Base-by-base conservation (phyloP, 1,284 basidiomycete genomes). In the Mixia osmundae region DNA sequence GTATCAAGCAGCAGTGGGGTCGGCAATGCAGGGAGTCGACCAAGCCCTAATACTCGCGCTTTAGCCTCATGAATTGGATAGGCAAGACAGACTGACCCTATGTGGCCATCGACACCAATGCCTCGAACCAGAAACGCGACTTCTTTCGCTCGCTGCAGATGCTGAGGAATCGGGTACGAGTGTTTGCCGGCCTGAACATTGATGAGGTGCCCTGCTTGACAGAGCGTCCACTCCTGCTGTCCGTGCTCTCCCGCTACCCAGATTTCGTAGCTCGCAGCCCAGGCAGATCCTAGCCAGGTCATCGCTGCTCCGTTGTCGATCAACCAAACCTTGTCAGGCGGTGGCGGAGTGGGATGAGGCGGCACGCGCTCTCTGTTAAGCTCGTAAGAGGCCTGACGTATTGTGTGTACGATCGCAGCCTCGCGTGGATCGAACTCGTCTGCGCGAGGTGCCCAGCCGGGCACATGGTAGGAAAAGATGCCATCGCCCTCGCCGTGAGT, bases 401-500 rank as follows among this genome's bases (percentile, higher is more conserved):
- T 47, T 12, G 39, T 25, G 2, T 34, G 5, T 23, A 51, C 39
- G 32, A 52, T 47, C 18, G 36, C n/a, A 3, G 25, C 22, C 29
- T 51, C 50, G 25, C 41, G 43, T 0, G 37, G 26, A 36, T 51
- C 49, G 24, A 48, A 52, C 19, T 49, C 44, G 26, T 25, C 22
- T 24, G 41, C 44, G 3, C 11, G 40, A 40, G 43, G 27, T 5
- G 30, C n/a, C 14, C 43, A 48, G 16, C 50, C 50, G 14, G 50
- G 50, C 10, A 46, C 37, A 32, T 49, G 45, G 38, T 51, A 52
- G 3, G 48, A 49, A 41, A 39, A 54, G 22, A 47, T 46, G 1
- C 45, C 48, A 31, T 49, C 36, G 0, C 48, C 52, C 30, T 54
- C 52, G 3, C 48, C 44, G 22, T 54, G 52, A 12, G 50, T 52